phyloP scores from a whole-genome alignment of 2,329 filamentous ascomycete genomes.

The Sordariomycetes sp. region DNA sequence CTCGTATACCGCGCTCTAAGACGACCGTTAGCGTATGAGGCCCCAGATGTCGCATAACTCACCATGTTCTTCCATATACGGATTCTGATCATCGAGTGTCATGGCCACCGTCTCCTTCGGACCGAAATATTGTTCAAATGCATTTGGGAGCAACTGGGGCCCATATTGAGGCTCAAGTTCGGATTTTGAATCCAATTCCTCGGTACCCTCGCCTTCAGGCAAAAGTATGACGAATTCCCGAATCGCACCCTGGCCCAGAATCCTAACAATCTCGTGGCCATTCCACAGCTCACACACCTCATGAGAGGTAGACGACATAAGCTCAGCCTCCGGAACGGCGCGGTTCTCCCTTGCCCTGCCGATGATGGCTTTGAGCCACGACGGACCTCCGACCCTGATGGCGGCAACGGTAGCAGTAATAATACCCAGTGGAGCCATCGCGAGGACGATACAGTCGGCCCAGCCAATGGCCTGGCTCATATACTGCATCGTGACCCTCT shows the following conservation, averaged over 20 bases:
- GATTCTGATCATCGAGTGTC: too few relatives aligned
- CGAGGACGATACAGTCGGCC: slow-evolving; percentile 15
- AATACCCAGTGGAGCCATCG: slow-evolving; percentile 25
- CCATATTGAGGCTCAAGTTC: too few relatives aligned
- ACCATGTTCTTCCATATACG: too few relatives aligned
- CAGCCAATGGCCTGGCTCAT: slow-evolving; percentile 22
- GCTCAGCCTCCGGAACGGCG: slow-evolving; percentile 22
- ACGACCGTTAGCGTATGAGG: too few relatives aligned
- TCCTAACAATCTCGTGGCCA: slow-evolving; percentile 17
- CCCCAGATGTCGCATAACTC: too few relatives aligned
- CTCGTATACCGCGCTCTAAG: too few relatives aligned
- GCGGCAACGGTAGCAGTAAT: slow-evolving; percentile 22
- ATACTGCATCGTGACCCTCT: slow-evolving; percentile 34
- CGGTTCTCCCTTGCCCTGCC: slow-evolving; percentile 24
- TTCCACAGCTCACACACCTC: slow-evolving; percentile 27
- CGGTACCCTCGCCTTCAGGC: neutral
- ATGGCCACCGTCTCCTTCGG: too few relatives aligned
- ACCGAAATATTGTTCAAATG: too few relatives aligned
- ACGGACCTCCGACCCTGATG: slow-evolving; percentile 18
- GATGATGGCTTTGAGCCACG: slow-evolving; percentile 23
- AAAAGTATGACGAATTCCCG: slow-evolving; percentile 15
- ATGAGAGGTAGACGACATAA: slow-evolving; percentile 26
- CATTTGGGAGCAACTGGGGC: too few relatives aligned
- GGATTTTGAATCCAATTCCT: too few relatives aligned
- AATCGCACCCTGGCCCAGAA: slow-evolving; percentile 20